These are phyloP conservation scores for Crithidia bombi DNA, from an alignment of 208 protist species.

Conservation along the genomic window DNA sequence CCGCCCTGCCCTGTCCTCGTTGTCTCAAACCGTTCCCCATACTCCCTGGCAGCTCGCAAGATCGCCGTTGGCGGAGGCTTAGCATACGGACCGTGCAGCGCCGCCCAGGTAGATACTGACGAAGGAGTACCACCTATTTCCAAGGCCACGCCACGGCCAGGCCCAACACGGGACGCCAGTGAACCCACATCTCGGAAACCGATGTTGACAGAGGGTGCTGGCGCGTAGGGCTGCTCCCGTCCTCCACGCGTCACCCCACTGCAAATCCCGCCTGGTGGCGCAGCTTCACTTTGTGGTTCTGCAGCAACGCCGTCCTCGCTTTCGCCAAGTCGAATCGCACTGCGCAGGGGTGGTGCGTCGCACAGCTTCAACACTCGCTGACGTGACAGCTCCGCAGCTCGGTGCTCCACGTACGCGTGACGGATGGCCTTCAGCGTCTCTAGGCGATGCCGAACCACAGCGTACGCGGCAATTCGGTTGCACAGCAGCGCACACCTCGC, in stretches of 20 bases:
- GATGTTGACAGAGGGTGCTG: background rate
- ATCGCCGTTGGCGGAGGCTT: background rate
- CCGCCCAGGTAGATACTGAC: slow-evolving; percentile 1
- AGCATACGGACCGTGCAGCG: background rate
- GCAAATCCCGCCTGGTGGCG: background rate
- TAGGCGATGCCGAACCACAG: slow-evolving; percentile 44
- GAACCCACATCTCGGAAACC: no score
- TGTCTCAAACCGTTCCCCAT: background rate
- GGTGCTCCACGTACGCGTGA: slow-evolving; percentile 26
- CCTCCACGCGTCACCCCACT: background rate
- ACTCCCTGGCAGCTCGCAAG: no score
- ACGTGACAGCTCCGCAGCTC: slow-evolving; percentile 32
- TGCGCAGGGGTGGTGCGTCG: slow-evolving; percentile 1
- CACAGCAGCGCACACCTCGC: slow-evolving; percentile 66
- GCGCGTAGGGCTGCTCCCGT: background rate
- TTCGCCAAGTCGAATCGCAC: slow-evolving; percentile 5
- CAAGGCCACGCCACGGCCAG: slow-evolving; percentile 2
- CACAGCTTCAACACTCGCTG: slow-evolving; percentile 32
- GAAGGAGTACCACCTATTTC: background rate
- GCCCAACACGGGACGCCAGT: background rate
- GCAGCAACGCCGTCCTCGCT: background rate
- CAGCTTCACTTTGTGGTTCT: background rate
- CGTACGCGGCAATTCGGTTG: slow-evolving; percentile 63
- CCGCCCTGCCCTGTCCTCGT: background rate
- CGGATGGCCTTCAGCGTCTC: slow-evolving; percentile 49